phyloP scores from a whole-genome alignment of 1,139 yeast species.

The Saccharomyces pastorianus region DNA sequence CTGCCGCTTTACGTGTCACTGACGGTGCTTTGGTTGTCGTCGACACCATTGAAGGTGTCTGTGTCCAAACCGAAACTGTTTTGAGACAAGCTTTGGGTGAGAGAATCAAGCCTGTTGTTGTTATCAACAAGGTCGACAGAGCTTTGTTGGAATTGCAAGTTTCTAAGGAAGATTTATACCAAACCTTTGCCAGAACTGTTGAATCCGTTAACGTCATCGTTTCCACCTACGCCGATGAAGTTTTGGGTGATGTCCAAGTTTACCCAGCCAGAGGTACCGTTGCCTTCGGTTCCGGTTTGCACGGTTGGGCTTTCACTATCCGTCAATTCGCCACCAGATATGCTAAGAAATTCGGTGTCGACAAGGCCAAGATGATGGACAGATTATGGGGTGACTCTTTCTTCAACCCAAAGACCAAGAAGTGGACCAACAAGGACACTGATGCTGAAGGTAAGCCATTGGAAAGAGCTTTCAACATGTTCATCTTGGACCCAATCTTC shows the following conservation, averaged over 20 bases:
- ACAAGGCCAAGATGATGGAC: conserved; percentile 95
- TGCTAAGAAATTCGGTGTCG: conserved; percentile 99
- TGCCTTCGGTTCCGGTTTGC: conserved; percentile 99
- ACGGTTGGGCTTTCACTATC: conserved; percentile 99
- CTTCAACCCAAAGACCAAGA: conserved; percentile 99
- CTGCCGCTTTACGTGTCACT: conserved; percentile 99
- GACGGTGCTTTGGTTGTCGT: conserved; percentile 99
- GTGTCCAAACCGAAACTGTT: conserved; percentile 99
- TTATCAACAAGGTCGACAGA: conserved; percentile 98
- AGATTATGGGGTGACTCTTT: conserved; percentile 99
- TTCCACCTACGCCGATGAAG: conserved; percentile 87
- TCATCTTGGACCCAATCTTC: conserved; percentile 98
- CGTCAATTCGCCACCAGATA: conserved; percentile 98
- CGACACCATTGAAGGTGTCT: conserved; percentile 99
- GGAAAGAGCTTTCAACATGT: conserved; percentile 99
- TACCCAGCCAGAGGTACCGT: conserved; percentile 99
- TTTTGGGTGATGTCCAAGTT: conserved; percentile 93
- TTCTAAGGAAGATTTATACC: conserved; percentile 97
- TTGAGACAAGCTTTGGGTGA: conserved; percentile 99
- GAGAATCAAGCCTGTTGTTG: conserved; percentile 98
- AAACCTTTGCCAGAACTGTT: conserved; percentile 96
- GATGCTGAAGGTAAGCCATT: conserved; percentile 92
- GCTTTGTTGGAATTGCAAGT: conserved; percentile 98
- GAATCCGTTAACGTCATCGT: conserved; percentile 98
- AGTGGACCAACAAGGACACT: conserved; percentile 95